Conservation (phyloP, 768 basidiomycete genomes). For the Lactarius akahatsu region DNA sequence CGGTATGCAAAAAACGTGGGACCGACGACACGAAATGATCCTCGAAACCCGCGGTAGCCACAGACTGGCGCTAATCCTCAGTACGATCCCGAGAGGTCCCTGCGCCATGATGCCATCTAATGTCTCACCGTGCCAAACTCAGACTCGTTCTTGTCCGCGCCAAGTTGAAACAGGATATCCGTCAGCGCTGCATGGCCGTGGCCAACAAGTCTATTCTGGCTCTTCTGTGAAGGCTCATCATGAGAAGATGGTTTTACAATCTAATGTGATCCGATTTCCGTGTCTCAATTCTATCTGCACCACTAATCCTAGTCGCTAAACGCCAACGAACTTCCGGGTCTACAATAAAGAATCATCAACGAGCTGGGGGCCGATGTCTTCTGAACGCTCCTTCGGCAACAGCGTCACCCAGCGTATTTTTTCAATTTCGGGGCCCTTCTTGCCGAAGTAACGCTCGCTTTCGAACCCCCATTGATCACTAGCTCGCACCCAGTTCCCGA, state of each 20-base stretch:
- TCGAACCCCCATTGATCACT: conserved; percentile 47
- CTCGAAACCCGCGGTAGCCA: too few species aligned
- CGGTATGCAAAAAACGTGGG: too few species aligned
- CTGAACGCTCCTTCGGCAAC: conserved; percentile 25
- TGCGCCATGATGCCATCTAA: too few species aligned
- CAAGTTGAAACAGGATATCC: too few species aligned
- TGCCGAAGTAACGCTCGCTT: conserved; percentile 30
- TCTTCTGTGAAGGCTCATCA: not conserved
- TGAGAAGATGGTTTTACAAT: not conserved
- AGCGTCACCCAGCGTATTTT: conserved; percentile 28
- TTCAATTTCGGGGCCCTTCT: conserved; percentile 25
- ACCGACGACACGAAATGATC: too few species aligned
- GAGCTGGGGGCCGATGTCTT: conserved; percentile 27
- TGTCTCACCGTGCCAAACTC: too few species aligned
- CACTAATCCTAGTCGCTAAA: not conserved
- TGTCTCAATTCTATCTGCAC: too few species aligned
- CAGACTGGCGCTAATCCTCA: too few species aligned
- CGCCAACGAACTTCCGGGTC: not conserved
- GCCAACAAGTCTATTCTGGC: too few species aligned
- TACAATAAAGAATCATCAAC: conserved; percentile 25
- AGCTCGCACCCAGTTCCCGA: conserved; percentile 47
- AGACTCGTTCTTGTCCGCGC: too few species aligned
- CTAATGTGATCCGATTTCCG: not conserved
- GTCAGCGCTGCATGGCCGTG: too few species aligned
- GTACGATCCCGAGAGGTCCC: too few species aligned